Evolutionary conservation across 129 eudicot species (phyloP).

Genomic region (Tagetes patula): DNA sequence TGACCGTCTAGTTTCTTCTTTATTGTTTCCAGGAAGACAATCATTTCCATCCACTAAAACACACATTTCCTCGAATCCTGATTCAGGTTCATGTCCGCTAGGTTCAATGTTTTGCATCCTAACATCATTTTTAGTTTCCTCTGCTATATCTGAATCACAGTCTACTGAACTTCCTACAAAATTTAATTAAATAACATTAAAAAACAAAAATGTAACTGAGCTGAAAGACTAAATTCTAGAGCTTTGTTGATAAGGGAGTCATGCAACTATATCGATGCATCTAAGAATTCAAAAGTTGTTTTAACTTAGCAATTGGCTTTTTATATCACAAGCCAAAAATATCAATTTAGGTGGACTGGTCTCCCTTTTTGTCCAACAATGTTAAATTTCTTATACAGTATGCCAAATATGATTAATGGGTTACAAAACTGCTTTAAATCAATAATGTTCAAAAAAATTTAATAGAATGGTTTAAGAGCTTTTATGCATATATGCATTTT

Average conservation of each 20-base stretch:
- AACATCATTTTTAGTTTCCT: slow-evolving; percentile 21
- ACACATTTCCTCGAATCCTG: slow-evolving; percentile 59
- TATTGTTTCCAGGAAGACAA: slow-evolving; percentile 30
- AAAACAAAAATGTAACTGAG: not conserved
- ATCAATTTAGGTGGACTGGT: not conserved
- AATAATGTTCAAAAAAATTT: not conserved
- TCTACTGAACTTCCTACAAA: slow-evolving; percentile 38
- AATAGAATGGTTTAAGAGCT: not conserved
- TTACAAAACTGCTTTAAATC: not conserved
- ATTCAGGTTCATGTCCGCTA: slow-evolving; percentile 20
- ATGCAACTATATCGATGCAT: not conserved
- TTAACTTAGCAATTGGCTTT: not conserved
- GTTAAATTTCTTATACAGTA: not conserved
- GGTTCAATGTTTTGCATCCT: slow-evolving; percentile 23
- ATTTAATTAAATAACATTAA: slow-evolving; percentile 7
- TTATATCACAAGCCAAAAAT: not conserved
- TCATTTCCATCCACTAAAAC: slow-evolving; percentile 55
- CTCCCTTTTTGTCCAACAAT: not conserved
- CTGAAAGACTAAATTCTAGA: not conserved
- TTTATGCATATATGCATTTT: not conserved
- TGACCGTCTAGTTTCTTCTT: slow-evolving; percentile 44
- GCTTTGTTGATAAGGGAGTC: not conserved
- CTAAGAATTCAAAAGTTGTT: not conserved
- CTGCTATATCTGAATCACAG: slow-evolving; percentile 26
- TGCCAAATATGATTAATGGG: not conserved